These are phyloP conservation scores for Pythium oligandrum DNA, from an alignment of 352 stramenopile species.

Conservation along the genomic window DNA sequence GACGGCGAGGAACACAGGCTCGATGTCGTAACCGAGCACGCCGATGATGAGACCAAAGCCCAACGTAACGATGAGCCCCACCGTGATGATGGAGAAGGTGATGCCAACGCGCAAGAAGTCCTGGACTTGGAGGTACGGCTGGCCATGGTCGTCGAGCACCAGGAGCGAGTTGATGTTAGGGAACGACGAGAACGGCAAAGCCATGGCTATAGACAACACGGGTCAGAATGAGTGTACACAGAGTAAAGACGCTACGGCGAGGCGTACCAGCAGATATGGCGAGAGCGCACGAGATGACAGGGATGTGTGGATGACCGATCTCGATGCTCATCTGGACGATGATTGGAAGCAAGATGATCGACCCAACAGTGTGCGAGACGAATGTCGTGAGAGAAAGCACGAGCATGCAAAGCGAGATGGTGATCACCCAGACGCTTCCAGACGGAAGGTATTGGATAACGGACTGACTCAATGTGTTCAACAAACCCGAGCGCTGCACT, in stretches of 20 bases:
- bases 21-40: constrained; percentile 77
- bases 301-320: constrained; percentile 82
- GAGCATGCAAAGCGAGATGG: constrained; percentile 80
- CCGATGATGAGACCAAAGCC: constrained; percentile 80
- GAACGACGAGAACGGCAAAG: constrained; percentile 90
- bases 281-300: constrained; percentile 79
- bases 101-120: constrained; percentile 86
- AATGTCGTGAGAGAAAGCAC: constrained; percentile 90
- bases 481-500: constrained; percentile 76
- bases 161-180: constrained; percentile 91
- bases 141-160: constrained; percentile 86
- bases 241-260: background rate
- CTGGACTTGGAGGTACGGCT: constrained; percentile 82
- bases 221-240: background rate
- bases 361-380: constrained; percentile 90
- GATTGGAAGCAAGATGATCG: constrained; percentile 90
- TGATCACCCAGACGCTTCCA: constrained; percentile 84
- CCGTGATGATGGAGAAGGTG: constrained; percentile 80
- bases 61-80: constrained; percentile 81
- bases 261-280: constrained; percentile 82
- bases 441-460: constrained; percentile 76
- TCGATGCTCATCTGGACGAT: constrained; percentile 89
- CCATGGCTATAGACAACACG: constrained; percentile 57
- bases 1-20: constrained; percentile 11
- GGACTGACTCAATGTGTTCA: constrained; percentile 79